phyloP scores from a whole-genome alignment of 208 protist genomes.

The Zelonia costaricensis region DNA sequence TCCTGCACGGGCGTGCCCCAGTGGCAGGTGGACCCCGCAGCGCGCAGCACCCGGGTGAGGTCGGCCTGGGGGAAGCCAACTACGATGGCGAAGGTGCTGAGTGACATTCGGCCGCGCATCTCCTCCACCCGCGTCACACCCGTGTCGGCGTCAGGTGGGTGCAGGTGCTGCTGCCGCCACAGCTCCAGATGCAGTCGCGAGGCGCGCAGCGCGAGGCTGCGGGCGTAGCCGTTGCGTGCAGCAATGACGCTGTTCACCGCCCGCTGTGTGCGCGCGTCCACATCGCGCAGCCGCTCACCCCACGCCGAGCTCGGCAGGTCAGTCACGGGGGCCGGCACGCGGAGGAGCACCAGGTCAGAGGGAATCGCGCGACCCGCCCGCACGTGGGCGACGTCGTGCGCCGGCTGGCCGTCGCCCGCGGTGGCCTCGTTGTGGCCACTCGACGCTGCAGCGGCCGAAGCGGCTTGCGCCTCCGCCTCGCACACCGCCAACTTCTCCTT shows the following conservation, averaged over 20 bases:
- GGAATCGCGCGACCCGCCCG: too few relatives aligned
- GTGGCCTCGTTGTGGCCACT: too few relatives aligned
- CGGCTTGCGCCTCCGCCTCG: not conserved
- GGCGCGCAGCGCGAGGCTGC: conserved; percentile 35
- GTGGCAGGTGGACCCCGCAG: not conserved
- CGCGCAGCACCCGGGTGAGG: conserved; percentile 29
- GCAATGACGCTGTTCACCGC: conserved; percentile 47
- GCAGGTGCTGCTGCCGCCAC: conserved; percentile 60
- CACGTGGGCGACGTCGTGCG: too few relatives aligned
- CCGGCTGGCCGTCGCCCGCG: too few relatives aligned
- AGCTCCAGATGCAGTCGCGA: conserved; percentile 82
- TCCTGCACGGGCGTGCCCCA: conserved; percentile 53
- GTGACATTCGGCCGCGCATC: conserved; percentile 65
- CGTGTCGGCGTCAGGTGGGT: not conserved
- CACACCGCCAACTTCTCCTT: conserved; percentile 24
- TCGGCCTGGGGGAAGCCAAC: conserved; percentile 66
- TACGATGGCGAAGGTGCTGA: conserved; percentile 85
- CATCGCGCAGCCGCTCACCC: conserved; percentile 21
- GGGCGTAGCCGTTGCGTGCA: conserved; percentile 78
- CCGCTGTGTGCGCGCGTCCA: conserved; percentile 10
- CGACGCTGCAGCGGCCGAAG: not conserved
- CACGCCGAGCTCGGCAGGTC: conserved; percentile 23
- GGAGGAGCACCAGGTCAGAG: conserved; percentile 37
- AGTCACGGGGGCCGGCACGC: conserved; percentile 40
- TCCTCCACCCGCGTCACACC: conserved; percentile 28